These are phyloP conservation scores for Metarhizium rileyi DNA, from an alignment of 2,329 filamentous ascomycete species.

Conservation along the genomic window DNA sequence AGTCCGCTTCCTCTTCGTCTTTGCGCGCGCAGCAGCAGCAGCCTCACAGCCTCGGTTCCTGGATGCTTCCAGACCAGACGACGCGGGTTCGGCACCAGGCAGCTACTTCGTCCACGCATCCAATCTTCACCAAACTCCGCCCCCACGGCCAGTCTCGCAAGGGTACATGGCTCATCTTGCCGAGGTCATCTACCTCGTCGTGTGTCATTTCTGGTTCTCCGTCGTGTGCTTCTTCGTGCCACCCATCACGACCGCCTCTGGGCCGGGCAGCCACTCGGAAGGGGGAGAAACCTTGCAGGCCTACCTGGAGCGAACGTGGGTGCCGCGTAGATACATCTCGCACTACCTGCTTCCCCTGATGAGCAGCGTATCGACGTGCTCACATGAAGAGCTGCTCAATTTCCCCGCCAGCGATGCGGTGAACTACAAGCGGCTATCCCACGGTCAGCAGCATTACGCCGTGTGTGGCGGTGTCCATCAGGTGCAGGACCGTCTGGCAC, in stretches of 20 bases:
- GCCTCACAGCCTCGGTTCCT: slow-evolving; percentile 1
- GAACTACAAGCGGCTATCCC: slow-evolving; percentile 37
- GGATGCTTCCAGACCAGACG: slow-evolving; percentile 2
- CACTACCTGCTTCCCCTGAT: slow-evolving; percentile 46
- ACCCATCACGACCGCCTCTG: slow-evolving; percentile 16
- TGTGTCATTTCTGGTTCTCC: slow-evolving; percentile 45
- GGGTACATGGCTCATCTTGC: too few relatives aligned
- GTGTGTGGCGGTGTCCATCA: slow-evolving; percentile 38
- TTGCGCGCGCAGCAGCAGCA: slow-evolving; percentile 25
- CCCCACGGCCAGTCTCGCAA: slow-evolving; percentile 32
- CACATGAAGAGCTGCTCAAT: slow-evolving; percentile 36
- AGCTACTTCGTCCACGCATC: slow-evolving; percentile 44
- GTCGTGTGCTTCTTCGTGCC: slow-evolving; percentile 38
- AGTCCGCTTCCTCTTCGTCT: slow-evolving; percentile 43
- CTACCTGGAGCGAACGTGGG: slow-evolving; percentile 39
- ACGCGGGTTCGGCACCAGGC: slow-evolving; percentile 14
- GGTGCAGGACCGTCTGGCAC: slow-evolving; percentile 36
- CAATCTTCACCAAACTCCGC: slow-evolving; percentile 38
- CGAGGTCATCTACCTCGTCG: slow-evolving; percentile 30
- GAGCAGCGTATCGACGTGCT: slow-evolving; percentile 44
- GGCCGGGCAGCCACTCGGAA: not conserved
- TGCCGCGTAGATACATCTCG: slow-evolving; percentile 36
- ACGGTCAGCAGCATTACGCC: slow-evolving; percentile 39
- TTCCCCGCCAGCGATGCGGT: slow-evolving; percentile 45
- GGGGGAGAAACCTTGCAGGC: not conserved